These are phyloP conservation scores for Rhododendron griersonianum DNA, from an alignment of 148 eudicot genomes.

Conservation along the genomic window DNA sequence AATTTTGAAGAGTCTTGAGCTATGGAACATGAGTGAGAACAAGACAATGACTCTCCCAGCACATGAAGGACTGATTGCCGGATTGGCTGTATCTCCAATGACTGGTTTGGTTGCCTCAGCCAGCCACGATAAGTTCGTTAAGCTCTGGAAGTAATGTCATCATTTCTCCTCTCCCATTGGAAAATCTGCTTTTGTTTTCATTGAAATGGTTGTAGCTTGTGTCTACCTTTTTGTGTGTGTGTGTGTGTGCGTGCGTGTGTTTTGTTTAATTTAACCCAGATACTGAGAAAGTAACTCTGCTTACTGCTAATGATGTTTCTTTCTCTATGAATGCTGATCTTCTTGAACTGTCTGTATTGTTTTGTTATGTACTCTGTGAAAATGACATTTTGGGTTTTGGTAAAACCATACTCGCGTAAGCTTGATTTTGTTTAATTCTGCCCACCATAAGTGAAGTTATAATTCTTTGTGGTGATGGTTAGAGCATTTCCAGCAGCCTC, in stretches of 20 bases:
- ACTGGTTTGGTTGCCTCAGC: slow-evolving; percentile 82
- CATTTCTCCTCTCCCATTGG: background rate
- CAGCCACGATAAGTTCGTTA: slow-evolving; percentile 78
- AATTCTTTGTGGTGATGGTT: background rate
- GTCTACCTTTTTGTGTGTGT: background rate
- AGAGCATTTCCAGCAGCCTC: background rate
- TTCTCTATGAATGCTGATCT: background rate
- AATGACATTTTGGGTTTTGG: background rate
- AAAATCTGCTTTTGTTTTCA: background rate
- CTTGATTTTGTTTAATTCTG: background rate
- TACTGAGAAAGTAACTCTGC: background rate
- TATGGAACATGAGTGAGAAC: slow-evolving; percentile 86
- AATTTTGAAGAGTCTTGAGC: slow-evolving; percentile 68
- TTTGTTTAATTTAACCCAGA: background rate
- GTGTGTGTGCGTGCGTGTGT: background rate
- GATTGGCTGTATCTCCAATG: slow-evolving; percentile 54
- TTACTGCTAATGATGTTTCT: background rate
- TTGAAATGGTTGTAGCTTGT: background rate
- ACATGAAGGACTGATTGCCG: slow-evolving; percentile 67
- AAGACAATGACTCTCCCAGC: slow-evolving; percentile 75
- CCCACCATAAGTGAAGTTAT: background rate
- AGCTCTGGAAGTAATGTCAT: slow-evolving; percentile 65
- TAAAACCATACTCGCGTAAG: background rate
- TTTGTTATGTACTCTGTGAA: background rate
- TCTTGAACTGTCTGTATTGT: background rate